These are phyloP conservation scores for Oryza nivara DNA, from an alignment of 176 grass and related monocot species.

Conservation along the genomic window DNA sequence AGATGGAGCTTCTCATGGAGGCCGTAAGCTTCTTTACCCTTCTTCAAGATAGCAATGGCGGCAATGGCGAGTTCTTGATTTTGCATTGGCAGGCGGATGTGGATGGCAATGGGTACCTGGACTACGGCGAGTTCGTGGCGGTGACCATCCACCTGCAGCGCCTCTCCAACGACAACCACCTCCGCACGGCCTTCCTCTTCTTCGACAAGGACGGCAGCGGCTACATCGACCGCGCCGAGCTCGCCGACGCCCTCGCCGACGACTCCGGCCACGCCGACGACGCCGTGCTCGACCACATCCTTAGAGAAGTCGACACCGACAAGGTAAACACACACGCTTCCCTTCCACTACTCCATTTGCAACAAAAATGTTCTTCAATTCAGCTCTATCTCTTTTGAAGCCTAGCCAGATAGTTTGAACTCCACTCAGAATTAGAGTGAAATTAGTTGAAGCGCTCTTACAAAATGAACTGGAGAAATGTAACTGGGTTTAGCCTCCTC, in stretches of 20 bases:
- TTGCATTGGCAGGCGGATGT: constrained; percentile 62
- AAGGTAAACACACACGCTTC: constrained; percentile 42
- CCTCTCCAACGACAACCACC: constrained; percentile 89
- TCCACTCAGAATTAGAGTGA: too few relatives aligned
- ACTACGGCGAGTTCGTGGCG: constrained; percentile 95
- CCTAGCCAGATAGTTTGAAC: too few relatives aligned
- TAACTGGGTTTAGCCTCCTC: too few relatives aligned
- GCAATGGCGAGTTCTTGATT: neutral
- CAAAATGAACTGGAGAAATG: too few relatives aligned
- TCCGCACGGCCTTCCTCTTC: constrained; percentile 91
- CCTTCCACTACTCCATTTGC: too few relatives aligned
- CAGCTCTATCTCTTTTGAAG: too few relatives aligned
- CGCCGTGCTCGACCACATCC: constrained; percentile 64
- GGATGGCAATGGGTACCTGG: constrained; percentile 87
- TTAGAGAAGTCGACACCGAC: constrained; percentile 79
- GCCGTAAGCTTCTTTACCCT: constrained; percentile 52
- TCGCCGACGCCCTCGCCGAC: constrained; percentile 73
- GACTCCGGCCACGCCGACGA: constrained; percentile 65
- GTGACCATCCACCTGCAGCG: constrained; percentile 92
- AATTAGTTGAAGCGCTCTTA: too few relatives aligned
- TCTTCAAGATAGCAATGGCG: neutral
- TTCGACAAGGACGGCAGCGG: constrained; percentile 88
- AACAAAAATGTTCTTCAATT: neutral
- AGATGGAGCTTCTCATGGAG: constrained; percentile 98
- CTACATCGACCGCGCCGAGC: constrained; percentile 80